A percentile compares a stretch with the other conserved stretches of the same genome.
Conservation (phyloP, 1,139 yeast species). For the Ogataea hybrid region DNA sequence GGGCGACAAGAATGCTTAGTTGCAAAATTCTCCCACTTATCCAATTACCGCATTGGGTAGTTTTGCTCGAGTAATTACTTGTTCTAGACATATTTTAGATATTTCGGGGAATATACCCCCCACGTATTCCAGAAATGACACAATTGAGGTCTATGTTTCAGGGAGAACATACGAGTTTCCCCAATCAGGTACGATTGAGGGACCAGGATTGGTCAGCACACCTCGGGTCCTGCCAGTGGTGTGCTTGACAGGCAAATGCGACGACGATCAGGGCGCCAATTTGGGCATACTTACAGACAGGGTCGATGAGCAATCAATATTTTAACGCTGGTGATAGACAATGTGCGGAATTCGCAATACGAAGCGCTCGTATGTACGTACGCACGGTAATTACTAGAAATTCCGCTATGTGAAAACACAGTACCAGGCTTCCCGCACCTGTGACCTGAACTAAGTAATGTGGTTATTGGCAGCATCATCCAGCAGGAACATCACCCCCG, state of each 20-base stretch:
- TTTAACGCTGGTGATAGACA: background rate
- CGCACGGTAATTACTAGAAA: background rate
- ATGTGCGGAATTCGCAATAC: background rate
- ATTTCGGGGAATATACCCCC: background rate
- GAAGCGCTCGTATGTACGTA: background rate
- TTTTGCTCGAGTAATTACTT: background rate
- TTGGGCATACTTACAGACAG: background rate
- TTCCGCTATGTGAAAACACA: background rate
- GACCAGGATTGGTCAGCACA: background rate
- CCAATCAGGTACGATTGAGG: background rate
- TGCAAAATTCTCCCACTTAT: background rate
- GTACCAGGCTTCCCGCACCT: too few relatives aligned
- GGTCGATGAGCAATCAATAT: background rate
- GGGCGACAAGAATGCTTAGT: constrained; percentile 1
- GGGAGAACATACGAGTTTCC: background rate
- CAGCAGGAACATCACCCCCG: too few relatives aligned
- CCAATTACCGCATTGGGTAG: background rate
- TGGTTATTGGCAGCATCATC: too few relatives aligned
- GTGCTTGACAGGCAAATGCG: background rate
- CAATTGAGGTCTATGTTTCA: background rate
- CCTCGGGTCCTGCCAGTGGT: background rate
- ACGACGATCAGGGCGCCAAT: background rate
- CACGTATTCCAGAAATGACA: background rate
- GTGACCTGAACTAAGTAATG: too few relatives aligned
- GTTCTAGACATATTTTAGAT: background rate